Evolutionary conservation across 164 flowering plant genomes (phyloP).

Genomic region (Euptelea pleiosperma): DNA sequence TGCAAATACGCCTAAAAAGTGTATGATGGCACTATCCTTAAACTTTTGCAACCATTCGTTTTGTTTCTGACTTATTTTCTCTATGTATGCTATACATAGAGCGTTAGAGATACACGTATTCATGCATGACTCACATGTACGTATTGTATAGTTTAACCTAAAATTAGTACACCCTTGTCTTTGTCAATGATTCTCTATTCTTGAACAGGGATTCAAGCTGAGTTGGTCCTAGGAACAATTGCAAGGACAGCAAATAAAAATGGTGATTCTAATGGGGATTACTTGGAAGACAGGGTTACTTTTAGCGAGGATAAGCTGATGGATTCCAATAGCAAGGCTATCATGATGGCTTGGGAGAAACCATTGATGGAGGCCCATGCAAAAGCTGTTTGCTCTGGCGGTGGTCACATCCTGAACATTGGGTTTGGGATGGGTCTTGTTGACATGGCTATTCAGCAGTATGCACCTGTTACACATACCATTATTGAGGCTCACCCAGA

Average conservation of each 20-base stretch:
- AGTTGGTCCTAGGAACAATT: constrained; percentile 79
- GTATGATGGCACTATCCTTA: no score
- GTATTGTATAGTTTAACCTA: neutral
- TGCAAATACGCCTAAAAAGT: no score
- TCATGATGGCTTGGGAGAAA: constrained; percentile 99
- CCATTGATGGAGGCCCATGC: constrained; percentile 99
- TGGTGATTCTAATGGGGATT: constrained; percentile 37
- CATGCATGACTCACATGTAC: no score
- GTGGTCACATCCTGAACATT: constrained; percentile 73
- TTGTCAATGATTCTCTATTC: constrained; percentile 3
- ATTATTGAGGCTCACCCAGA: constrained; percentile 92
- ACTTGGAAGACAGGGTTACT: constrained; percentile 80
- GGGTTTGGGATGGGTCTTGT: constrained; percentile 99
- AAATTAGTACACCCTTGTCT: neutral
- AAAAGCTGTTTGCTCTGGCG: constrained; percentile 74
- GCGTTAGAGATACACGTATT: no score
- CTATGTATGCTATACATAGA: no score
- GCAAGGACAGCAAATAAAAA: constrained; percentile 49
- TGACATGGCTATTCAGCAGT: constrained; percentile 87
- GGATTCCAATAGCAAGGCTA: constrained; percentile 79
- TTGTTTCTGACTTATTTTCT: no score
- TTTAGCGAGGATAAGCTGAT: constrained; percentile 90
- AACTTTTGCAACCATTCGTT: no score
- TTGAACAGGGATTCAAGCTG: constrained; percentile 77
- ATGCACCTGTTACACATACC: constrained; percentile 62